Percentiles rank a stretch among this genome's conserved stretches.
Evolutionary conservation across 352 stramenopile genomes (phyloP).

Genomic region (Pythium sukuiense): DNA sequence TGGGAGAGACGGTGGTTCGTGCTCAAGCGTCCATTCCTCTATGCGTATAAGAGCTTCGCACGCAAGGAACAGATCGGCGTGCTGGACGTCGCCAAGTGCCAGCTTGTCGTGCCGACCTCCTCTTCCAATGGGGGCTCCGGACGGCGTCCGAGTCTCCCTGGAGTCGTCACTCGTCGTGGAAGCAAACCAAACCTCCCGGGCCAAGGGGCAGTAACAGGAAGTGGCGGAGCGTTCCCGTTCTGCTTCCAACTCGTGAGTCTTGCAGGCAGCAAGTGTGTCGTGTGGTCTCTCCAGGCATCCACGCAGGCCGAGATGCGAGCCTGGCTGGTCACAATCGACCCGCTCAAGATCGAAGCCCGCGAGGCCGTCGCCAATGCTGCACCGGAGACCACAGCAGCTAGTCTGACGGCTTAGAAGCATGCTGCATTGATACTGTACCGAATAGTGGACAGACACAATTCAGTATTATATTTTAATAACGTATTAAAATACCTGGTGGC

Average conservation of each 20-base stretch:
- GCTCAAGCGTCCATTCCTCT: conserved; percentile 76
- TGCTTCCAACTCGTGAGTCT: conserved; percentile 71
- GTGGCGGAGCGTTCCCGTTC: conserved; percentile 41
- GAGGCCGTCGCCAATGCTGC: conserved; percentile 22
- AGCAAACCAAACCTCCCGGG: conserved; percentile 5
- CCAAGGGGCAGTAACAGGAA: neutral
- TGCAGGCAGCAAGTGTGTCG: conserved; percentile 43
- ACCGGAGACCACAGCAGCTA: conserved; percentile 3
- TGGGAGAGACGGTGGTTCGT: conserved; percentile 85
- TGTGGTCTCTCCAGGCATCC: conserved; percentile 79
- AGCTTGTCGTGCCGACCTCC: conserved; percentile 45
- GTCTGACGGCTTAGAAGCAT: conserved; percentile 32
- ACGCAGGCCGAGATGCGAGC: conserved; percentile 60
- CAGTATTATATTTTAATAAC: too few species aligned
- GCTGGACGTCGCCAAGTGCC: conserved; percentile 67
- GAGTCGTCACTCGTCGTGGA: conserved; percentile 11
- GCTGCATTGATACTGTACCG: too few species aligned
- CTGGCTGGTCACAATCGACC: conserved; percentile 73
- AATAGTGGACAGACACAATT: too few species aligned
- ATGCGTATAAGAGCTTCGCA: conserved; percentile 69
- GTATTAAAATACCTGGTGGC: too few species aligned
- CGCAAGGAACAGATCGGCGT: conserved; percentile 66
- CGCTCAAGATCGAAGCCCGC: conserved; percentile 57
- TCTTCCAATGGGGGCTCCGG: neutral
- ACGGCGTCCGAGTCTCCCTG: conserved; percentile 14